Base-by-base conservation (phyloP, 345 rosid genomes). In the Eucalyptus polyanthemos region DNA sequence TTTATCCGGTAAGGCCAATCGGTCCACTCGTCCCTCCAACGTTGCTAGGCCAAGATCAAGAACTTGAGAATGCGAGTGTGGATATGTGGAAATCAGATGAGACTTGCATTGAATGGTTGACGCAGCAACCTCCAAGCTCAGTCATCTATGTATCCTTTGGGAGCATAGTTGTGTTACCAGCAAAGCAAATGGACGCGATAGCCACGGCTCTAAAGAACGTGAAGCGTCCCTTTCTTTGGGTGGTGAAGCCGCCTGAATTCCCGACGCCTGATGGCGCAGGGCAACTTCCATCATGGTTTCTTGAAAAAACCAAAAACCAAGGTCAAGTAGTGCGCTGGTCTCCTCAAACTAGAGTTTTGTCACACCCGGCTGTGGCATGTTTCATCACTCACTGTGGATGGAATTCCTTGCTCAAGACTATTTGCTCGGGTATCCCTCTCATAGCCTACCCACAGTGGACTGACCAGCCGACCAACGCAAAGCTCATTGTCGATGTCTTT, bases 361-460 rank as follows among this genome's bases (percentile, higher is more conserved):
- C 89, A 29, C 95, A 95, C 89, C 90, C 89, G 17, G 88, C 94
- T 4, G 45, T 92, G 34, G 92, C 91, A 1, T 93, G 95, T 72
- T 95, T 94, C 42, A 58, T 95, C 21, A 95, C 95, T 4, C 96
- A 93, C 47, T 93, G 97, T 31, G 97, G 97, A 10, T 94, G 95
- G 96, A 95, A 93, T 87, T 94, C 97, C 22, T 19, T 91, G 87
- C 49, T 91, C 42, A 95, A 95, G 89, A 88, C 94, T 10, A 87
- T 92, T 6, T 87, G 27, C 7, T 89, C 94, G 0, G 96, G 95
- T 11, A 91, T 94, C 60, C 96, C 96, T 14, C 91, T 93, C 45
- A 89, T 95, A 6, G 94, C 92, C 27, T 91, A 67, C 89, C 96
- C 96, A 12, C 92, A 92, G 7, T 95, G 95, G 95, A 89, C 91